Evolutionary conservation across 306 rosid genomes (phyloP).

Genomic region (Cicer chorassanicum): DNA sequence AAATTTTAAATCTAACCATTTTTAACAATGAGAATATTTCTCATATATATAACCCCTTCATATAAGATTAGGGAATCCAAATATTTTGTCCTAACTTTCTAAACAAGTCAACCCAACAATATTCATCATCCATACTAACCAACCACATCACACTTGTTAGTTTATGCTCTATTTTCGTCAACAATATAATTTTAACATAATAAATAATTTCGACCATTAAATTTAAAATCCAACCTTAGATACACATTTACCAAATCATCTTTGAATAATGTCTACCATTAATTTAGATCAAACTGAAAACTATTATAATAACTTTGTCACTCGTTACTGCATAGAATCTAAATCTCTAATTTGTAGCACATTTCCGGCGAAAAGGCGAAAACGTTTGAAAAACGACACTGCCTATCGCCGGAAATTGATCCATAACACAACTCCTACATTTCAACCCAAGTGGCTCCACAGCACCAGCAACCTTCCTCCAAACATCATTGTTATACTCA

Average conservation of each 20-base stretch:
- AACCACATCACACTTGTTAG: constrained; percentile 34
- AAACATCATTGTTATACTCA: constrained; percentile 41
- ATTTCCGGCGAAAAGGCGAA: constrained; percentile 62
- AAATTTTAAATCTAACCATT: not conserved
- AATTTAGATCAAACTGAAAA: too few relatives aligned
- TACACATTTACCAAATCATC: too few relatives aligned
- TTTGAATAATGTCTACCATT: too few relatives aligned
- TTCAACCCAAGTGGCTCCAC: constrained; percentile 79
- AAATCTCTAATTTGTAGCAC: not conserved
- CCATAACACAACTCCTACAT: constrained; percentile 77
- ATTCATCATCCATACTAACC: constrained; percentile 52
- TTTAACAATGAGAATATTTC: not conserved
- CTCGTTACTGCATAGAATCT: too few relatives aligned
- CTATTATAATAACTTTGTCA: too few relatives aligned
- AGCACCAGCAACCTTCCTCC: constrained; percentile 66
- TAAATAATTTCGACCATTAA: too few relatives aligned
- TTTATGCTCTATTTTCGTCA: not conserved
- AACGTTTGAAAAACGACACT: constrained; percentile 80
- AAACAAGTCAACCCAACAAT: constrained; percentile 32
- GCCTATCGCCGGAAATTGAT: constrained; percentile 77
- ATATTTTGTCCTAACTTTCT: constrained; percentile 19
- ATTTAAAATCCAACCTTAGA: too few relatives aligned
- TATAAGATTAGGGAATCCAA: not conserved
- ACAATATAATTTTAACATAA: too few relatives aligned
- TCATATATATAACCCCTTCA: not conserved